Evolutionary conservation across 805 yeast species (phyloP).

Genomic region (Pichia manshurica): DNA sequence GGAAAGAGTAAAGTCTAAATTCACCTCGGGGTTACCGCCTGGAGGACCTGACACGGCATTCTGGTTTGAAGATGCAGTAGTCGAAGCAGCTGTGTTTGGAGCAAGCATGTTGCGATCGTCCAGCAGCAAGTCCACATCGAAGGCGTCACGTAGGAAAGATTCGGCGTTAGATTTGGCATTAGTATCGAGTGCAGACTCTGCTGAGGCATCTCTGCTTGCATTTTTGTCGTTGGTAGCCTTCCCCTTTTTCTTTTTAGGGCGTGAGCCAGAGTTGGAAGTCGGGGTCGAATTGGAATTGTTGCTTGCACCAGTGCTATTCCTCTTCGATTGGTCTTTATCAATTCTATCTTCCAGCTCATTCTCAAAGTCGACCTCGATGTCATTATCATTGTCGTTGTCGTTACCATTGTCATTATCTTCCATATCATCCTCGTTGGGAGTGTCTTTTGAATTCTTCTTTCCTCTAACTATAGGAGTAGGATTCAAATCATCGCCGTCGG

Average conservation of each 20-base stretch:
- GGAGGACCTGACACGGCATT: not conserved
- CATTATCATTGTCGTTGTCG: no score
- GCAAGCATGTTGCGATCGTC: not conserved
- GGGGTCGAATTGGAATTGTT: no score
- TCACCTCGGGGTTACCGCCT: not conserved
- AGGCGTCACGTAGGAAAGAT: slow-evolving; percentile 16
- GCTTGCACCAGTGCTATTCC: no score
- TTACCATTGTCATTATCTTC: not conserved
- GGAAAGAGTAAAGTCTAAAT: not conserved
- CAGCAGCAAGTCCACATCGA: slow-evolving; percentile 3
- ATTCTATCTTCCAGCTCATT: not conserved
- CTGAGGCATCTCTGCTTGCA: not conserved
- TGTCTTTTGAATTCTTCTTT: slow-evolving; percentile 4
- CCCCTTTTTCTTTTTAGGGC: not conserved
- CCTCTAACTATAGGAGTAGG: slow-evolving; percentile 35
- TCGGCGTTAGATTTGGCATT: not conserved
- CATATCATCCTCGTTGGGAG: slow-evolving; percentile 1
- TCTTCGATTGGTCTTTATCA: not conserved
- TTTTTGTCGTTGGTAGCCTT: no score
- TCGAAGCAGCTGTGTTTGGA: not conserved
- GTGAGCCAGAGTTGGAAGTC: not conserved
- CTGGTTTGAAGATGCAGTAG: not conserved
- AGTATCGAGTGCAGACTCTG: not conserved
- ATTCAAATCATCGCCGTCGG: slow-evolving; percentile 45
- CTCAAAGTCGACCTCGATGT: not conserved